phyloP scores from a whole-genome alignment of 257 asterid species.

The Hygrophila difformis region DNA sequence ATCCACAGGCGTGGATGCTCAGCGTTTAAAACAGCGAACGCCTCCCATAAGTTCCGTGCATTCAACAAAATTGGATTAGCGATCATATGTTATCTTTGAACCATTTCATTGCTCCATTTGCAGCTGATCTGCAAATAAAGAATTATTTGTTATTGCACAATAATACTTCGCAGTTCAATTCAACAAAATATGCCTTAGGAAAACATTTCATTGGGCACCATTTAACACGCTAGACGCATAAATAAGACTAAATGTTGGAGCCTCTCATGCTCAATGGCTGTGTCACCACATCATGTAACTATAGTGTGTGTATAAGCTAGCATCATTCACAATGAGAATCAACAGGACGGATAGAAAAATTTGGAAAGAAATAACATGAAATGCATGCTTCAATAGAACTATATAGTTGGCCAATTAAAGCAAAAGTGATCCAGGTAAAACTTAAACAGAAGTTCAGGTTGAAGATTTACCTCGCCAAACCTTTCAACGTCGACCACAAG shows the following conservation, averaged over 20 bases:
- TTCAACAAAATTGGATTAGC: too few species aligned
- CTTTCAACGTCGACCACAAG: slow-evolving; percentile 64
- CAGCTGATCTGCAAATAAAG: slow-evolving; percentile 48
- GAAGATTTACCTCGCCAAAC: slow-evolving; percentile 71
- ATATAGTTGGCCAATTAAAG: background rate
- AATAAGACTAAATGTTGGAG: too few species aligned
- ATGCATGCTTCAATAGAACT: background rate
- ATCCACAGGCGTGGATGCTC: background rate
- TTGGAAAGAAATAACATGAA: background rate
- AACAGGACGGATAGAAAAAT: too few species aligned
- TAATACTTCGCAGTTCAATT: too few species aligned
- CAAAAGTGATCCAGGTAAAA: background rate
- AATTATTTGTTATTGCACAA: background rate
- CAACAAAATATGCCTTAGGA: too few species aligned
- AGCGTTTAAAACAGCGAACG: too few species aligned
- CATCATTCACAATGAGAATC: too few species aligned
- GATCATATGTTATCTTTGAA: slow-evolving; percentile 39
- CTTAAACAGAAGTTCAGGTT: background rate
- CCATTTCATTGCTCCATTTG: slow-evolving; percentile 71
- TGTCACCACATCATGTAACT: too few species aligned
- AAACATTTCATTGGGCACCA: background rate
- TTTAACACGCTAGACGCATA: too few species aligned
- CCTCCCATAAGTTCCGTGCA: too few species aligned
- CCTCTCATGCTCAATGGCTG: too few species aligned
- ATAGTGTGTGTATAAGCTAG: too few species aligned